Evolutionary conservation across 306 rosid species (phyloP).

Genomic region (Arachis hypogaea): DNA sequence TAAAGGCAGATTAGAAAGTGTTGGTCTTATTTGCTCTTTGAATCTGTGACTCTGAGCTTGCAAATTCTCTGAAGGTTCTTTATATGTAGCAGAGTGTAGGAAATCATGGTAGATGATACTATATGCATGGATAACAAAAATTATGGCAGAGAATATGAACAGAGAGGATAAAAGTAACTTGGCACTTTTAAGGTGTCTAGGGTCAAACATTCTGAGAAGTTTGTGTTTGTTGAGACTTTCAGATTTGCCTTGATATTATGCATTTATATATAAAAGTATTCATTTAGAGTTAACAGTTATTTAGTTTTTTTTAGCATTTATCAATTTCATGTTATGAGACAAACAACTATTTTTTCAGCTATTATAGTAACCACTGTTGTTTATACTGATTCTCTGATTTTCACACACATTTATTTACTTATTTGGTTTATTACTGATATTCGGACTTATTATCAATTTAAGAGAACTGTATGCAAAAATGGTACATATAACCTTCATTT

Average conservation of each 20-base stretch:
- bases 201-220: conserved; percentile 39
- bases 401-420: no score
- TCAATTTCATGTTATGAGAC: no score
- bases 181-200: conserved; percentile 30
- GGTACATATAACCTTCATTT: no score
- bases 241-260: background rate
- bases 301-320: no score
- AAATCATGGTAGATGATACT: conserved; percentile 33
- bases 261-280: no score
- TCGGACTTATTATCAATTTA: no score
- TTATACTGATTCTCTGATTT: no score
- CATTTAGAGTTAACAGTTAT: no score
- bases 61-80: conserved; percentile 12
- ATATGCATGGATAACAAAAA: conserved; percentile 44
- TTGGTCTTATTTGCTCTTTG: conserved; percentile 17
- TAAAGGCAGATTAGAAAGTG: conserved; percentile 14
- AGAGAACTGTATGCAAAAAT: no score
- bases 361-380: no score
- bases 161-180: conserved; percentile 38
- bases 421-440: no score
- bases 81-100: background rate
- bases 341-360: no score
- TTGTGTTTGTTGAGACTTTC: conserved; percentile 7
- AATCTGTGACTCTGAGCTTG: conserved; percentile 12
- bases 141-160: conserved; percentile 40